Evolutionary conservation across 192 early-diverging fungal species (phyloP).

Genomic region (Phlyctochytrium arcticum): DNA sequence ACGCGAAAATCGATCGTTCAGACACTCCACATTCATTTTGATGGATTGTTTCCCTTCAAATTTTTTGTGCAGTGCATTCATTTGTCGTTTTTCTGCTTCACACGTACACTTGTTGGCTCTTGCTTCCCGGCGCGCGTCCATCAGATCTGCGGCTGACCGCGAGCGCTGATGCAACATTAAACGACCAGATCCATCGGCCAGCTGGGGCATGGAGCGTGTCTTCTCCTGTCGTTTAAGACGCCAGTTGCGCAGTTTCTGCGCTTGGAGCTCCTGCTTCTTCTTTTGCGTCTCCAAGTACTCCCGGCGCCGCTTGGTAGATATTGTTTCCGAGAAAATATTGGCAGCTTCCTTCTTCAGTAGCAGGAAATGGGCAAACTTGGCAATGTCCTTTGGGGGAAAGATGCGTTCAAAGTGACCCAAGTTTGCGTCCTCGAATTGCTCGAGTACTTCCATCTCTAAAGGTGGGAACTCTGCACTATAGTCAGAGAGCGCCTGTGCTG

Average conservation of each 20-base stretch:
- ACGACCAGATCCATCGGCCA: not conserved
- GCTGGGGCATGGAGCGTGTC: constrained; percentile 3
- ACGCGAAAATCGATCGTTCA: constrained; percentile 22
- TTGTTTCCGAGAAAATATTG: constrained; percentile 30
- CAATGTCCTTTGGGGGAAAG: constrained; percentile 37
- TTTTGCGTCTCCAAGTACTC: constrained; percentile 19
- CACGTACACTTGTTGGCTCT: too few relatives aligned
- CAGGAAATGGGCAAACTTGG: constrained; percentile 23
- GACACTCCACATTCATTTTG: constrained; percentile 17
- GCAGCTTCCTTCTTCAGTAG: constrained; percentile 20
- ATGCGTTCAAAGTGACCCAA: constrained; percentile 39
- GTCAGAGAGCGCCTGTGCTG: not conserved
- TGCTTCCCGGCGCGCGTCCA: not conserved
- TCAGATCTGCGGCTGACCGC: not conserved
- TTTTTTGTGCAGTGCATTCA: too few relatives aligned
- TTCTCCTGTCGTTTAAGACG: constrained; percentile 7
- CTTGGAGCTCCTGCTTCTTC: constrained; percentile 11
- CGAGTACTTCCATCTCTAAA: constrained; percentile 6
- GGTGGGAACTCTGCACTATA: constrained; percentile 24
- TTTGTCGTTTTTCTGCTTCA: not conserved
- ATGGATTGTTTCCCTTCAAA: constrained; percentile 9
- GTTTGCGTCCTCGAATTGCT: constrained; percentile 35
- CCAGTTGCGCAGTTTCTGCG: constrained; percentile 16
- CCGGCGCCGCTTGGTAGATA: constrained; percentile 25
- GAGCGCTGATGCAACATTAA: not conserved